These are phyloP conservation scores for Panaeolus cyanescens DNA, from an alignment of 768 basidiomycete species.

Conservation along the genomic window DNA sequence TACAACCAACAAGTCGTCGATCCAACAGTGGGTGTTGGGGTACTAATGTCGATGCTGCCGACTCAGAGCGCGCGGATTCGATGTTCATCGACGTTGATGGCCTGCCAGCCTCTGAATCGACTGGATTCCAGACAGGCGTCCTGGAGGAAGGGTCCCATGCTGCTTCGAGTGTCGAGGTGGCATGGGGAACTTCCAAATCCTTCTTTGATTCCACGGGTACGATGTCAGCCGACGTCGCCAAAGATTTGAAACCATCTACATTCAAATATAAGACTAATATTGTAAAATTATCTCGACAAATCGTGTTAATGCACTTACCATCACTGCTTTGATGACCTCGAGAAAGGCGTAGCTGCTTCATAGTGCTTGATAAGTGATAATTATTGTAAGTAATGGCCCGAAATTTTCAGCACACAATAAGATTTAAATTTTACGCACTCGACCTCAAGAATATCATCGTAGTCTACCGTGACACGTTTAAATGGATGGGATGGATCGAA, in stretches of 20 bases:
- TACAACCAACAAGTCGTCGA: neutral
- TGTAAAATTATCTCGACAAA: neutral
- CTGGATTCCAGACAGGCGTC: neutral
- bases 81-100: neutral
- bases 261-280: neutral
- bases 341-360: neutral
- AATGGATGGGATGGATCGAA: constrained; percentile 1
- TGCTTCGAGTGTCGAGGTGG: neutral
- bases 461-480: constrained; percentile 5
- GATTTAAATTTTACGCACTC: neutral
- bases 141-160: constrained; percentile 3
- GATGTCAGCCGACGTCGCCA: neutral
- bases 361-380: neutral
- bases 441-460: constrained; percentile 7
- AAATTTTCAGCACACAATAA: neutral
- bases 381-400: neutral
- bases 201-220: too few relatives aligned
- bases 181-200: too few relatives aligned
- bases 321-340: neutral
- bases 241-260: neutral
- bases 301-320: neutral
- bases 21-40: neutral
- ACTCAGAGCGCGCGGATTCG: neutral
- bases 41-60: neutral
- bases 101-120: too few relatives aligned